These are phyloP conservation scores for Nakataea oryzae DNA, from an alignment of 2,329 filamentous ascomycete genomes.

Conservation along the genomic window DNA sequence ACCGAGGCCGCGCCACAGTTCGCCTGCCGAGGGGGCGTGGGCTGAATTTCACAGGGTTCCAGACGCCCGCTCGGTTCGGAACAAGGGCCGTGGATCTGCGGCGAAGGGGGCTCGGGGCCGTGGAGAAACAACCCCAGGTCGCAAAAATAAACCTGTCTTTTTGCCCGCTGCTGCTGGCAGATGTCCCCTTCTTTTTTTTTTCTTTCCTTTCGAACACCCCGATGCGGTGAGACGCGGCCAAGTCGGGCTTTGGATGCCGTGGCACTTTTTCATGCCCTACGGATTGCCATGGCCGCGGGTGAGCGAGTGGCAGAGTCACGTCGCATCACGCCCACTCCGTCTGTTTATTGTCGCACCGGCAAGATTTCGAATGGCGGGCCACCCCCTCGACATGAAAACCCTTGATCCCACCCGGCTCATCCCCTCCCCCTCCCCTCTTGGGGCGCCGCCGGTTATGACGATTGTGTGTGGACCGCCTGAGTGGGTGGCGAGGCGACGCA, in stretches of 20 bases:
- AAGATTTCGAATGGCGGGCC: neutral
- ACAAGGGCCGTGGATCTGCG: neutral
- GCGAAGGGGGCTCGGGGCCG: neutral
- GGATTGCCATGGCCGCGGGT: too few species aligned
- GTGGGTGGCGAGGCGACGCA: neutral
- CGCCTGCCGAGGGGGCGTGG: neutral
- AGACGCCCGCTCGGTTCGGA: too few species aligned
- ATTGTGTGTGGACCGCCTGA: neutral
- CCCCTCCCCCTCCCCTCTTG: neutral
- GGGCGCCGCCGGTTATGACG: neutral
- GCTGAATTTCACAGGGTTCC: neutral
- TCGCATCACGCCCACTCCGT: too few species aligned
- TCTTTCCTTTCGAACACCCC: too few species aligned
- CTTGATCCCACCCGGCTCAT: neutral
- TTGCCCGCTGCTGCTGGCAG: neutral
- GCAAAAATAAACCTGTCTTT: neutral
- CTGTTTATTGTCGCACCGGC: neutral
- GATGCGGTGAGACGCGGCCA: too few species aligned
- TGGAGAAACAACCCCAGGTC: neutral
- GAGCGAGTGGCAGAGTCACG: too few species aligned
- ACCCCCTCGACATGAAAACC: neutral
- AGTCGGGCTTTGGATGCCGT: too few species aligned
- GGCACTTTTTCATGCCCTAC: too few species aligned
- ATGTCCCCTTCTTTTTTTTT: neutral
- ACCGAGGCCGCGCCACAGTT: neutral